Conservation (phyloP, 805 yeast genomes). For the Teunomyces kruisii region DNA sequence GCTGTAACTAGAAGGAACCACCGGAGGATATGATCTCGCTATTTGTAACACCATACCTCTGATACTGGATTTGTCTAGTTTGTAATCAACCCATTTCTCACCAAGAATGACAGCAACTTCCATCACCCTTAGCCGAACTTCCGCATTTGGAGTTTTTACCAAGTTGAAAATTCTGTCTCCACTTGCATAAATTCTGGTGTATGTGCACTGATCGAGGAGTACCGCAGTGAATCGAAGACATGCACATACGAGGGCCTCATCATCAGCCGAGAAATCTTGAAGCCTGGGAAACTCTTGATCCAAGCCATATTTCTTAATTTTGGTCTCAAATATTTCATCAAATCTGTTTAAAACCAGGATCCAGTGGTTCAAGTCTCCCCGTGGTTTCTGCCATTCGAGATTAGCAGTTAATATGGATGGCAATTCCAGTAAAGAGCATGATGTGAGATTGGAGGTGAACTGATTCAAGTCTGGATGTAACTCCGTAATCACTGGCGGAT, state of each 20-base stretch:
- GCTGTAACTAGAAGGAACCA: constrained; percentile 33
- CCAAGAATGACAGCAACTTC: constrained; percentile 59
- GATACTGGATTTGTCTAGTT: constrained; percentile 38
- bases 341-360: constrained; percentile 71
- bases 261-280: constrained; percentile 42
- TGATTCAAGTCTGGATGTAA: constrained; percentile 22
- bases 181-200: constrained; percentile 67
- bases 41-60: constrained; percentile 51
- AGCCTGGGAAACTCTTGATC: constrained; percentile 48
- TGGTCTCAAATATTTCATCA: constrained; percentile 60
- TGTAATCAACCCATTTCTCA: constrained; percentile 55
- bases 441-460: constrained; percentile 37
- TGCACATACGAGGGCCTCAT: constrained; percentile 47
- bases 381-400: constrained; percentile 58
- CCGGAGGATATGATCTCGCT: constrained; percentile 54
- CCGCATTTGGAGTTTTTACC: constrained; percentile 57
- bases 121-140: constrained; percentile 59
- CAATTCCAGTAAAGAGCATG: constrained; percentile 39
- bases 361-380: constrained; percentile 76
- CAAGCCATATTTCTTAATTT: constrained; percentile 54
- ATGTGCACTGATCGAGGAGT: constrained; percentile 67
- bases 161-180: constrained; percentile 58
- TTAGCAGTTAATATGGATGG: constrained; percentile 37
- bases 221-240: constrained; percentile 61
- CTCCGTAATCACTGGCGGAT: constrained; percentile 28